Evolutionary conservation across 805 yeast genomes (phyloP).

Genomic region (Wickerhamomyces canadensis): DNA sequence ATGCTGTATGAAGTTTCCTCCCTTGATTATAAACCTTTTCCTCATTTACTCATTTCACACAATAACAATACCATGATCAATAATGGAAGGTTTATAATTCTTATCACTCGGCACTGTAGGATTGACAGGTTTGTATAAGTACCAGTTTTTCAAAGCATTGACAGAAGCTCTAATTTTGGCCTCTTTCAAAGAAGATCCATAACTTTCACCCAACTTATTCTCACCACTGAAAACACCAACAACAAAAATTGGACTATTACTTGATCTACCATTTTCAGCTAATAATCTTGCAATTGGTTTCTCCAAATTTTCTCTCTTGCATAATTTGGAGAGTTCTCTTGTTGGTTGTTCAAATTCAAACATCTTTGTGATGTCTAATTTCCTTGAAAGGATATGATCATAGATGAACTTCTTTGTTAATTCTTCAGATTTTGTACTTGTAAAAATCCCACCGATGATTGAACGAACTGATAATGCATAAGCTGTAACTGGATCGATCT

Average conservation of each 20-base stretch:
- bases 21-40: neutral
- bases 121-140: conserved; percentile 78
- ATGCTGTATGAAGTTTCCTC: neutral
- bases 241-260: conserved; percentile 78
- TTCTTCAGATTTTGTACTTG: conserved; percentile 55
- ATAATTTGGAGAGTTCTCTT: conserved; percentile 70
- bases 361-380: conserved; percentile 66
- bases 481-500: conserved; percentile 27
- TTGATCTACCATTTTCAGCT: conserved; percentile 89
- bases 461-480: conserved; percentile 73
- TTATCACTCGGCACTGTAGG: conserved; percentile 58
- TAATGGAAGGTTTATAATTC: conserved; percentile 31
- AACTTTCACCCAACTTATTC: conserved; percentile 86
- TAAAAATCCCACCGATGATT: conserved; percentile 75
- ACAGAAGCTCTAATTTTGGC: conserved; percentile 92
- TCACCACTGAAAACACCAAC: conserved; percentile 88
- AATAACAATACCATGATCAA: conserved; percentile 41
- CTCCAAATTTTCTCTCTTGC: conserved; percentile 68
- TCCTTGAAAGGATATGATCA: conserved; percentile 76
- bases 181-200: conserved; percentile 83
- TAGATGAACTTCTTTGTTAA: conserved; percentile 60
- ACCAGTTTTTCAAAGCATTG: conserved; percentile 86
- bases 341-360: conserved; percentile 83
- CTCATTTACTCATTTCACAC: conserved; percentile 23
- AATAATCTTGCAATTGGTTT: conserved; percentile 77